These are phyloP conservation scores for Prunus davidiana DNA, from an alignment of 306 rosid genomes.

Conservation along the genomic window DNA sequence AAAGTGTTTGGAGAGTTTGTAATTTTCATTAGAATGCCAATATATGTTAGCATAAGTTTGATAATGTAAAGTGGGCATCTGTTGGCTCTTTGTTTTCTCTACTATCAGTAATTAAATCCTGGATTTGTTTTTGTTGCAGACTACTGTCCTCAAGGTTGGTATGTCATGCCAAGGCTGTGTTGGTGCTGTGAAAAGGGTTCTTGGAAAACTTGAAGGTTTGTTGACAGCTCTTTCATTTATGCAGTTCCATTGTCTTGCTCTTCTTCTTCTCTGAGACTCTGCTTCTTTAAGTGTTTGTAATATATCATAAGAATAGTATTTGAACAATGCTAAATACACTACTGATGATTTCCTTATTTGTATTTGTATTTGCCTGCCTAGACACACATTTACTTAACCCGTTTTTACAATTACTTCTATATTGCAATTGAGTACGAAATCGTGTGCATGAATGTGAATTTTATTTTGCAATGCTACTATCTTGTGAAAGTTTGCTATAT, in stretches of 20 bases:
- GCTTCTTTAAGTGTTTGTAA: too few relatives aligned
- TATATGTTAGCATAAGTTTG: background rate
- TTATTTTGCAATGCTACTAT: background rate
- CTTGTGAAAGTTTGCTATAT: background rate
- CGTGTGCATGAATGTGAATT: background rate
- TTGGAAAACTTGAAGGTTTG: conserved; percentile 87
- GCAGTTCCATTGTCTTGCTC: background rate
- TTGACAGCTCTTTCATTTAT: background rate
- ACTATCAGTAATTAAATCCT: background rate
- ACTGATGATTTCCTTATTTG: background rate
- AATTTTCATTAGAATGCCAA: background rate
- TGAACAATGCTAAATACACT: background rate
- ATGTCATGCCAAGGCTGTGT: conserved; percentile 93
- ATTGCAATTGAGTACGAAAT: background rate
- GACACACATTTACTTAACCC: background rate
- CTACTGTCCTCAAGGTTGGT: conserved; percentile 81
- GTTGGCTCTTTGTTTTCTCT: background rate
- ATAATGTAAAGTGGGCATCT: background rate
- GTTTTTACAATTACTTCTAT: background rate
- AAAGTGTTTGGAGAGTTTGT: background rate
- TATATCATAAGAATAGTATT: background rate
- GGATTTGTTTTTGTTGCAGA: conserved; percentile 44
- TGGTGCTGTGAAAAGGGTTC: conserved; percentile 91
- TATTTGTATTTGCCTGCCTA: background rate
- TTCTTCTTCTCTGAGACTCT: background rate